Base-by-base conservation (phyloP, 2,329 filamentous ascomycete species). In the Myriosclerotinia duriaeana region DNA sequence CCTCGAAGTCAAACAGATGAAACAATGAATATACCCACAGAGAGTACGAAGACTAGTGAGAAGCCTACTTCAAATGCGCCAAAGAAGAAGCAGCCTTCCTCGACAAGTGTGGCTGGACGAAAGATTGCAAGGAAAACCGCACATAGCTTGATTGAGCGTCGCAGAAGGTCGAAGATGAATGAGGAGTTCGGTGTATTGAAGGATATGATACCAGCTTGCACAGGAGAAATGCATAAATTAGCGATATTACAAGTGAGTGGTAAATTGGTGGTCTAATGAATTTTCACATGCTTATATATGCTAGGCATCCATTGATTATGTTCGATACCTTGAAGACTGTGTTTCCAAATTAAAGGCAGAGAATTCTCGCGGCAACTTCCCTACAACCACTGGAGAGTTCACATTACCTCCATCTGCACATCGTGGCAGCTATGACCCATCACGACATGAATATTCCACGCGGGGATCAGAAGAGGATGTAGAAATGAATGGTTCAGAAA, bases 201-300 rank as follows among this genome's bases (percentile, higher is more conserved):
- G 79, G 86, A 89, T 73, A 93, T 99, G 91, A 96, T 98, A 66
- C 95, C 95, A 0, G 94, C 95, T 2, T 98, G 95, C 78, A 87
- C 86, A n/a, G 93, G 93, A 8, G 94, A 98, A 75, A 98, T 98
- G 95, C 95, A 98, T 78, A 99, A 99, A 79, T 81, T 98, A 66
- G 93, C 93, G 20, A 97, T 98, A 72, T 80, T 98, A 61, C 93
- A 97, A 86, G 93, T 96, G 77, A 70, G 84, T 78, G 1, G 15
- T 17, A 7, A 7, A 26, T 1, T 12, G 8, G 5, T 38, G n/a
- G 17, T n/a, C 30, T 42, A 11, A 34, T 34, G 15, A 38, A 7
- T 3, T 40, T 36, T 52, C 58, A 46, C 63, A 68, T 67, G 11
- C 66, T 67, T 48, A 68, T 50, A n/a, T 48, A 12, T 30, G 14